phyloP scores from a whole-genome alignment of 2,329 filamentous ascomycete species.

The Aspergillus fischeri region DNA sequence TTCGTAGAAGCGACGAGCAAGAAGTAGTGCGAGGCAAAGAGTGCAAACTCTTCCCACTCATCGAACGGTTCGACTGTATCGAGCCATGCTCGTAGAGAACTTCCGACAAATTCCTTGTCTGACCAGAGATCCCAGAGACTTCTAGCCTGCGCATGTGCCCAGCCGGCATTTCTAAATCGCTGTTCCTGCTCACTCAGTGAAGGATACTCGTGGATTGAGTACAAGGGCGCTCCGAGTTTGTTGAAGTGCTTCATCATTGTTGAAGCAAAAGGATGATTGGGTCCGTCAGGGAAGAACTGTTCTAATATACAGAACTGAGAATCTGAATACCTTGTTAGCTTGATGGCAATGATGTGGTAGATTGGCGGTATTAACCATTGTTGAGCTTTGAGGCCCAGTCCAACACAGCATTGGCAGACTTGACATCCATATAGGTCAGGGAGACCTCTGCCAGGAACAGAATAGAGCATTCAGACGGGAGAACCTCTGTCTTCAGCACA shows the following conservation, averaged over 20 bases:
- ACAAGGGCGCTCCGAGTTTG: slow-evolving; percentile 74
- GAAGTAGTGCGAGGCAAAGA: slow-evolving; percentile 83
- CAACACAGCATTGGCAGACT: slow-evolving; percentile 69
- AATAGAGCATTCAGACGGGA: slow-evolving; percentile 57
- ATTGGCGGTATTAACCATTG: slow-evolving; percentile 53
- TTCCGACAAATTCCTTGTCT: slow-evolving; percentile 60
- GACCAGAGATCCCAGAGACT: slow-evolving; percentile 83
- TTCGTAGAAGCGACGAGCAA: slow-evolving; percentile 61
- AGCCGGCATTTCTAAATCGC: slow-evolving; percentile 68
- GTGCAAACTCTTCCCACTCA: slow-evolving; percentile 90
- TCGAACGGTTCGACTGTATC: slow-evolving; percentile 80
- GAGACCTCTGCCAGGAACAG: slow-evolving; percentile 88
- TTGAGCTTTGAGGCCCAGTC: slow-evolving; percentile 70
- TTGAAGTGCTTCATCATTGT: slow-evolving; percentile 83
- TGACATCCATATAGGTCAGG: slow-evolving; percentile 79
- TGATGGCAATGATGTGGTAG: background rate
- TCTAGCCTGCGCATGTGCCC: slow-evolving; percentile 57
- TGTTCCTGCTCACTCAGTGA: slow-evolving; percentile 60
- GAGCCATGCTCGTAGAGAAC: slow-evolving; percentile 56
- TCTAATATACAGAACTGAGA: slow-evolving; percentile 83
- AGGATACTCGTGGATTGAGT: slow-evolving; percentile 68
- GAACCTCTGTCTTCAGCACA: slow-evolving; percentile 56
- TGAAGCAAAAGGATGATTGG: slow-evolving; percentile 74
- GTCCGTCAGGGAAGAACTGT: slow-evolving; percentile 75
- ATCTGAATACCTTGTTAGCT: slow-evolving; percentile 29